Evolutionary conservation across 495 filamentous ascomycete species (phyloP), one percentile per base, ranked within the genome.

Genomic region (Penicillium diatomitis): DNA sequence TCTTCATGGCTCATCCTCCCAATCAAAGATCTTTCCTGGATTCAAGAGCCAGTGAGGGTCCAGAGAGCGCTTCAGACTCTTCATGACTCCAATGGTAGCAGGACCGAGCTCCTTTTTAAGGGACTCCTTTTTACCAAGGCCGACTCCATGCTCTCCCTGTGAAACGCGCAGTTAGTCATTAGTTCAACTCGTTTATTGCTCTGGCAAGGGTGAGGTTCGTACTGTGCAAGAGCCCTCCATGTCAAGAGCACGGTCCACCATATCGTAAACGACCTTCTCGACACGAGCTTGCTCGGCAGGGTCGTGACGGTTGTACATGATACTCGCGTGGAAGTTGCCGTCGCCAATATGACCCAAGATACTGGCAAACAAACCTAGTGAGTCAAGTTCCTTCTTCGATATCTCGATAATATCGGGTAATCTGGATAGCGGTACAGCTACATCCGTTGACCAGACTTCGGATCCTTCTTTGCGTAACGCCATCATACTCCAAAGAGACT

Each of bases 211-310:
- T 43, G 12, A 4, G 20, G 0, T 20, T 12, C 63, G 60, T 75
- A 78, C 82, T 1, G 88, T 91, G 68, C 87, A 91, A 4, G 90
- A 95, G 2, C 90, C 90, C 47, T 95, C 90, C 90, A 96, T 95
- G 38, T 89, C 87, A 29, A 96, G 58, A 6, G 88, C 90, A 27
- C 87, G 74, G 55, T 87, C 80, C 20, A 95, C 87, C 89, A 96
- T 94, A 52, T 88, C 83, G 55, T 90, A 78, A 28, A 95, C 88
- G 45, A 87, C 87, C 34, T 72, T 76, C 60, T 92, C 84, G 2
- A 95, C 87, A 38, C 82, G 82, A 9, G 74, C 79, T 32, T 73
- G 69, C 66, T 96, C 86, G 3, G 66, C 79, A 8, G 78, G 77
- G 49, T 88, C 73, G 11, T 68, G 72, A 31, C 76, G 70, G 57